Evolutionary conservation across 345 rosid species (phyloP), one percentile per base, ranked within the genome.

Genomic region (Eucalyptus fibrosa): DNA sequence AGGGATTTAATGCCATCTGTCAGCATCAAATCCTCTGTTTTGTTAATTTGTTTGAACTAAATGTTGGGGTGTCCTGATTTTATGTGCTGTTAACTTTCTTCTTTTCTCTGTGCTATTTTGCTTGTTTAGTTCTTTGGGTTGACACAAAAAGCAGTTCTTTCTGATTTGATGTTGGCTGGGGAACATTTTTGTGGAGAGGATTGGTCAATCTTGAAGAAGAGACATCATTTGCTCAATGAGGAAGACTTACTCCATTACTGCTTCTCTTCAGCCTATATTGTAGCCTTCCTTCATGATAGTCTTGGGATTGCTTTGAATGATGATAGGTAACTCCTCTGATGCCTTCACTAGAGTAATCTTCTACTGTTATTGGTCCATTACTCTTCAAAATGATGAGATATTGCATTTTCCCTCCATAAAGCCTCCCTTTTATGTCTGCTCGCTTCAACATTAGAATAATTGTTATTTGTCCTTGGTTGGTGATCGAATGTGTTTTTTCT

Each of bases 221-320:
- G 92, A 89, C 93, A 96, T 91, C 93, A 91, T 24, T 91, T 95
- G 44, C 90, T 94, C 65, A 90, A 92, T 87, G 97, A 94, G 87
- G 97, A 95, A 90, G 96, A 92, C 91, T 89, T 97, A 88, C 90
- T 90, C 90, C 96, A 89, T 88, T 96, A 94, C 91, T 96, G 99
- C 92, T 97, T 97, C 94, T 97, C 98, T 67, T 96, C 99, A 77
- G 98, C 99, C 86, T 97, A 96, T 90, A 96, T 97, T 30, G 94
- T 96, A 87, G 97, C 99, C 62, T 92, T 97, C 89, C 99, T 97
- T 91, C 97, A 96, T 89, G 99, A 97, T 90, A 95, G 96, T 91
- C 95, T 96, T 89, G 99, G 96, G 87, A 89, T 96, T 91, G 90
- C 95, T 82, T 89, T 95, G 89, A 93, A 95, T 88, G 95, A 96